Evolutionary conservation across 441 rosid species (phyloP).

Genomic region (Sinapis alba): DNA sequence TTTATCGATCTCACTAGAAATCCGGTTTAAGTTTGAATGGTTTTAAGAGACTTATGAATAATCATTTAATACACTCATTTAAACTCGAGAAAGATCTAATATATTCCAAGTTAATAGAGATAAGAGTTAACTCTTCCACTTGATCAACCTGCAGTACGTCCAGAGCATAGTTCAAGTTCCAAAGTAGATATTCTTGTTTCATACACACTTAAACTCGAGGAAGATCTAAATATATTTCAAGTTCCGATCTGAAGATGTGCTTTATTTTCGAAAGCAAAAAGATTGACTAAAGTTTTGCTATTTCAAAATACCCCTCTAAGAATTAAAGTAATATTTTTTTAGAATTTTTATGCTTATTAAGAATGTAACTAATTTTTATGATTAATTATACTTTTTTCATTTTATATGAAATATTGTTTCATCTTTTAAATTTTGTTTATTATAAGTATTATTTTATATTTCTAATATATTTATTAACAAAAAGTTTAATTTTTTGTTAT

Average conservation of each 20-base stretch:
- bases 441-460: too few relatives aligned
- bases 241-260: constrained; percentile 13
- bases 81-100: not conserved
- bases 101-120: constrained; percentile 8
- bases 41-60: not conserved
- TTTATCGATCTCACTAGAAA: not conserved
- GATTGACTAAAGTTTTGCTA: not conserved
- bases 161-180: constrained; percentile 25
- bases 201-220: not conserved
- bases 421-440: too few relatives aligned
- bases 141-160: not conserved
- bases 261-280: not conserved
- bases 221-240: not conserved
- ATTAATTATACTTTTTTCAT: too few relatives aligned
- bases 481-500: too few relatives aligned
- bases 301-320: not conserved
- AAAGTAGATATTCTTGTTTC: constrained; percentile 31
- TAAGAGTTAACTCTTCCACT: constrained; percentile 1
- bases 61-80: not conserved
- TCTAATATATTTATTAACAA: too few relatives aligned
- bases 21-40: not conserved
- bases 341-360: too few relatives aligned
- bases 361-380: too few relatives aligned
- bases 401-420: too few relatives aligned
- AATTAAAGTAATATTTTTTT: too few relatives aligned